A percentile compares a stretch with the other conserved stretches of the same genome.
Conservation (phyloP, 352 stramenopile genomes). For the Globisporangium emineosum region DNA sequence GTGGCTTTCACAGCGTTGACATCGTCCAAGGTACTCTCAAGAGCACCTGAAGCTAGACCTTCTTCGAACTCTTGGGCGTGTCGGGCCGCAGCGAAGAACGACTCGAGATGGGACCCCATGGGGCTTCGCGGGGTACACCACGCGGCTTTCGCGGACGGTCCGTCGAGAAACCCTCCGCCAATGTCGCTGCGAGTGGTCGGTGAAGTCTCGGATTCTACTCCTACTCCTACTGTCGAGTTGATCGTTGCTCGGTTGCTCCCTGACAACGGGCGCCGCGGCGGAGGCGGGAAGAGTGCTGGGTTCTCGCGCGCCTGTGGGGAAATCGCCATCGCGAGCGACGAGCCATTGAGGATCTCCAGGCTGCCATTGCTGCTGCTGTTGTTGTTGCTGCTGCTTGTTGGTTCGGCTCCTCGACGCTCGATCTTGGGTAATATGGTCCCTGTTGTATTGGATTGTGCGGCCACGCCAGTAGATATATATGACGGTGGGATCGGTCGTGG, state of each 20-base stretch:
- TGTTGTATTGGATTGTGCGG: not conserved
- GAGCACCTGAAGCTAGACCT: not conserved
- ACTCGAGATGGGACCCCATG: slow-evolving; percentile 24
- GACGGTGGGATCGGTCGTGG: slow-evolving; percentile 27
- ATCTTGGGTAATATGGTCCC: slow-evolving; percentile 39
- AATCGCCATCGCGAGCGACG: slow-evolving; percentile 21
- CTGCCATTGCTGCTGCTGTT: slow-evolving; percentile 16
- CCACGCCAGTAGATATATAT: slow-evolving; percentile 5
- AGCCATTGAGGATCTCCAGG: slow-evolving; percentile 12
- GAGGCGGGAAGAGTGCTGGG: slow-evolving; percentile 12
- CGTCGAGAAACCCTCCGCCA: slow-evolving; percentile 9
- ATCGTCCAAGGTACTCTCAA: not conserved
- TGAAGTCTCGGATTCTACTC: slow-evolving; percentile 25
- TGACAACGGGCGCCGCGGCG: not conserved
- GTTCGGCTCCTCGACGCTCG: slow-evolving; percentile 20
- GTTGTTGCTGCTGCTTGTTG: slow-evolving; percentile 7
- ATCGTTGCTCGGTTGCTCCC: slow-evolving; percentile 1
- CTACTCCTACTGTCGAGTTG: slow-evolving; percentile 5
- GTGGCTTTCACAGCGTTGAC: slow-evolving; percentile 13
- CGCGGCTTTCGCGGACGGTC: slow-evolving; percentile 34
- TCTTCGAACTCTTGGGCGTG: not conserved
- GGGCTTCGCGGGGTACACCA: slow-evolving; percentile 60
- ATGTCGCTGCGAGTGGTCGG: slow-evolving; percentile 32
- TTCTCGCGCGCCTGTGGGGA: slow-evolving; percentile 29
- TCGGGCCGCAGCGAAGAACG: slow-evolving; percentile 31